Evolutionary conservation across 2,329 filamentous ascomycete species (phyloP).

Genomic region (Mycosphaerella sp.): DNA sequence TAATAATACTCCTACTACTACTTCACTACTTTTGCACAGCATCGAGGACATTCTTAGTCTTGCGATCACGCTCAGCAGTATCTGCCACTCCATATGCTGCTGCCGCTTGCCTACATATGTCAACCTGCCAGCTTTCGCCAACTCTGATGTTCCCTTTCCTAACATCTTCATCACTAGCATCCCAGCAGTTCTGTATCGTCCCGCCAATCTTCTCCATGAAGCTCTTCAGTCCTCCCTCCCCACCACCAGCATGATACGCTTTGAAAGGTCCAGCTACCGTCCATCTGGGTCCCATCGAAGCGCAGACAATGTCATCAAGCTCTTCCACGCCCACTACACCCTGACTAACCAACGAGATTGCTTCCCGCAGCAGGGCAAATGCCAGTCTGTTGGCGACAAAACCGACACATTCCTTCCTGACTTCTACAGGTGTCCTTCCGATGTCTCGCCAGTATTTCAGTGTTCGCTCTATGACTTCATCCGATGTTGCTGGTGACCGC

Average conservation of each 20-base stretch:
- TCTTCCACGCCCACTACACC: constrained; percentile 50
- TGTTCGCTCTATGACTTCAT: constrained; percentile 38
- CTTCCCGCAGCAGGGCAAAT: constrained; percentile 52
- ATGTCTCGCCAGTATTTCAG: constrained; percentile 43
- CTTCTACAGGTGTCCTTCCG: constrained; percentile 44
- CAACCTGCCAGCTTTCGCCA: constrained; percentile 43
- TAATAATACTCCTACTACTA: no score
- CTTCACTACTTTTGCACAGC: constrained; percentile 27
- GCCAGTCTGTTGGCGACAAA: constrained; percentile 55
- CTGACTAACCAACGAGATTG: constrained; percentile 49
- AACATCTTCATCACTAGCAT: constrained; percentile 40
- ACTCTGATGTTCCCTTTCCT: constrained; percentile 33
- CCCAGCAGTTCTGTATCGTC: constrained; percentile 52
- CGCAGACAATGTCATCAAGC: constrained; percentile 48
- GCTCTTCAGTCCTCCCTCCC: constrained; percentile 46
- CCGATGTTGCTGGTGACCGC: constrained; percentile 41
- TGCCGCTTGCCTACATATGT: constrained; percentile 42
- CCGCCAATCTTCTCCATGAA: constrained; percentile 53
- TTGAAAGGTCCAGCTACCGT: constrained; percentile 53
- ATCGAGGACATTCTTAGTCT: constrained; percentile 40
- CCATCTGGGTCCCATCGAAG: constrained; percentile 51
- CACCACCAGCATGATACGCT: constrained; percentile 55
- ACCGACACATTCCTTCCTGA: constrained; percentile 49
- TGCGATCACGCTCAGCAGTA: constrained; percentile 37
- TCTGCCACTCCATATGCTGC: constrained; percentile 45